A percentile compares a stretch with the other conserved stretches of the same genome.
Conservation (phyloP, 805 yeast species). For the Ogataea wickerhamii region DNA sequence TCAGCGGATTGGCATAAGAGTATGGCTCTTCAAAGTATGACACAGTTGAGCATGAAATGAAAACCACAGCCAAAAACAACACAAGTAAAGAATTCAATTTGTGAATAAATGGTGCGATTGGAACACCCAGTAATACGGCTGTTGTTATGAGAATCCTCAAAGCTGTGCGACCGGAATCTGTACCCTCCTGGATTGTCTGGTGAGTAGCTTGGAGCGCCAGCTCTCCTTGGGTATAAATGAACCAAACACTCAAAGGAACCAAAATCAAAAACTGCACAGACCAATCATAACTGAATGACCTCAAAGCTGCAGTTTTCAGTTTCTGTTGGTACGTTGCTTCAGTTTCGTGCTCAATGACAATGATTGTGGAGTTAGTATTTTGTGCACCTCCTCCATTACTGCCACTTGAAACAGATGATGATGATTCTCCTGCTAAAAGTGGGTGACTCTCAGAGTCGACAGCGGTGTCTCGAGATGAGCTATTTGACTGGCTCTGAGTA, state of each 20-base stretch:
- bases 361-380: conserved; percentile 11
- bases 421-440: conserved; percentile 11
- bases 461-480: conserved; percentile 17
- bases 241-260: conserved; percentile 60
- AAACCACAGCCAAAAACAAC: conserved; percentile 37
- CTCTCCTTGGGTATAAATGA: conserved; percentile 53
- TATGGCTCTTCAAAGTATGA: conserved; percentile 54
- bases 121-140: conserved; percentile 40
- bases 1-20: conserved; percentile 59
- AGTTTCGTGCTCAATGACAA: conserved; percentile 27
- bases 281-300: conserved; percentile 74
- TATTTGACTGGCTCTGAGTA: conserved; percentile 11
- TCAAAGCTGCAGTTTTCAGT: conserved; percentile 31
- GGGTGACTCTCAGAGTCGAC: conserved; percentile 25
- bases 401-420: conserved; percentile 2
- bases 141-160: conserved; percentile 34
- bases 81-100: conserved; percentile 56
- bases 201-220: conserved; percentile 59
- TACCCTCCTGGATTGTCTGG: conserved; percentile 70
- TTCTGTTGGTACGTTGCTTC: conserved; percentile 25
- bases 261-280: conserved; percentile 63
- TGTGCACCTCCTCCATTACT: not conserved
- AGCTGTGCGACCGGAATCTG: conserved; percentile 38
- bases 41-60: conserved; percentile 36
- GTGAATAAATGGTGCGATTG: conserved; percentile 66